A percentile compares a stretch with the other conserved stretches of the same genome.
These are phyloP conservation scores for Aspergillus sp. DNA, from an alignment of 2,329 filamentous ascomycete genomes.

Conservation along the genomic window DNA sequence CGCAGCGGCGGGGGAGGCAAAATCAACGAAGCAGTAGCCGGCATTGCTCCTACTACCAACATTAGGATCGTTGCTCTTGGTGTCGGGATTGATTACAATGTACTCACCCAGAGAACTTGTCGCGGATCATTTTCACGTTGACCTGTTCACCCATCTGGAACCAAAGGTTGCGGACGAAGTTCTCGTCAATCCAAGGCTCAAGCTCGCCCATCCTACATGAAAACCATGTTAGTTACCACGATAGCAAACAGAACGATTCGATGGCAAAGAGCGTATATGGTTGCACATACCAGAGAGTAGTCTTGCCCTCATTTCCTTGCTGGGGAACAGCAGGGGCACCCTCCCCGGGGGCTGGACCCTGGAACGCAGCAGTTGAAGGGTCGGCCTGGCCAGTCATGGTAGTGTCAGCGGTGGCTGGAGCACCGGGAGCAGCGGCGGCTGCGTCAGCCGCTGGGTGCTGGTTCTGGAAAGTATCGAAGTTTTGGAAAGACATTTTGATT, in stretches of 20 bases:
- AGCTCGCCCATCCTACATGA: constrained; percentile 93
- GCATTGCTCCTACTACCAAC: constrained; percentile 71
- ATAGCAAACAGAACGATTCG: neutral
- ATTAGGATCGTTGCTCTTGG: constrained; percentile 36
- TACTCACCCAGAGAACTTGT: constrained; percentile 93
- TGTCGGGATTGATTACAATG: constrained; percentile 2
- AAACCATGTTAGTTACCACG: neutral
- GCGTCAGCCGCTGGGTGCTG: constrained; percentile 58
- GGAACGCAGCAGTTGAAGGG: constrained; percentile 52
- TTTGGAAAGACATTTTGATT: constrained; percentile 63
- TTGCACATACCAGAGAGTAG: constrained; percentile 53
- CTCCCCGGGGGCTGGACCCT: constrained; percentile 48
- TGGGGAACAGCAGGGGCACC: constrained; percentile 46
- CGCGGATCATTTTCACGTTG: constrained; percentile 99
- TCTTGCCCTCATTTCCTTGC: constrained; percentile 55
- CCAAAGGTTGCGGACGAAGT: constrained; percentile 94
- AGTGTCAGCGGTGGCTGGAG: constrained; percentile 51
- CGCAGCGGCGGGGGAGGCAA: constrained; percentile 76
- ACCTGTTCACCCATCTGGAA: constrained; percentile 91
- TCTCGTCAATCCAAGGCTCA: constrained; percentile 98
- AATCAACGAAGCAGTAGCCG: constrained; percentile 98
- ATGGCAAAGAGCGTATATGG: constrained; percentile 26
- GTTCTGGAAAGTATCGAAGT: constrained; percentile 64
- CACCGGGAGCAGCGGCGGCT: constrained; percentile 48
- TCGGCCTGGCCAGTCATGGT: constrained; percentile 60